Evolutionary conservation across 305 asterid species (phyloP).

Genomic region (Stenogyne calaminthoides): DNA sequence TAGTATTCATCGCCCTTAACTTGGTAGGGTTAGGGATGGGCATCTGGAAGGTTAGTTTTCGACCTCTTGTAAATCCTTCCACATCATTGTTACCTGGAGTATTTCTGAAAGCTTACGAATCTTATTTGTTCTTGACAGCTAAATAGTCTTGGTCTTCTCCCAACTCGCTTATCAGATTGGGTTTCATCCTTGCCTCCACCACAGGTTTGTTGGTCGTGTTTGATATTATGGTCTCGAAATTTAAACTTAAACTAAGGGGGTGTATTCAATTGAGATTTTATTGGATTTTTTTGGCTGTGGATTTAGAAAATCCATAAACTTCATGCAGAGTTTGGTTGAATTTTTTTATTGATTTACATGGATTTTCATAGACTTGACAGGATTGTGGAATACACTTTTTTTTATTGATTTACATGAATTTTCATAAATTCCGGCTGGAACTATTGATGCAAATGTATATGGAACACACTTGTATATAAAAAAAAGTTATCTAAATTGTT

Average conservation of each 20-base stretch:
- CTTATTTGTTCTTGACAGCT: slow-evolving; percentile 54
- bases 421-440: no score
- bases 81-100: not conserved
- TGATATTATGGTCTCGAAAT: not conserved
- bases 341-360: no score
- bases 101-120: slow-evolving; percentile 10
- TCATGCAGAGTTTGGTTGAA: no score
- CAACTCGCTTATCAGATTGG: slow-evolving; percentile 95
- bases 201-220: slow-evolving; percentile 56
- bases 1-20: slow-evolving; percentile 78
- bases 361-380: no score
- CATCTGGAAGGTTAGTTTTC: slow-evolving; percentile 84
- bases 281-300: no score
- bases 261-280: no score
- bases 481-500: no score
- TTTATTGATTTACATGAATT: no score
- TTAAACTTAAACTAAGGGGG: not conserved
- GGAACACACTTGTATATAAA: no score
- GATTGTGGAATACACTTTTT: no score
- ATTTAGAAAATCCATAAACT: no score
- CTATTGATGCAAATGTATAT: no score
- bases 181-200: slow-evolving; percentile 97
- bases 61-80: slow-evolving; percentile 11
- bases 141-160: slow-evolving; percentile 92
- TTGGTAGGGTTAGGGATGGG: slow-evolving; percentile 87